phyloP scores from a whole-genome alignment of 306 rosid genomes.

The Cicer yamashitae region DNA sequence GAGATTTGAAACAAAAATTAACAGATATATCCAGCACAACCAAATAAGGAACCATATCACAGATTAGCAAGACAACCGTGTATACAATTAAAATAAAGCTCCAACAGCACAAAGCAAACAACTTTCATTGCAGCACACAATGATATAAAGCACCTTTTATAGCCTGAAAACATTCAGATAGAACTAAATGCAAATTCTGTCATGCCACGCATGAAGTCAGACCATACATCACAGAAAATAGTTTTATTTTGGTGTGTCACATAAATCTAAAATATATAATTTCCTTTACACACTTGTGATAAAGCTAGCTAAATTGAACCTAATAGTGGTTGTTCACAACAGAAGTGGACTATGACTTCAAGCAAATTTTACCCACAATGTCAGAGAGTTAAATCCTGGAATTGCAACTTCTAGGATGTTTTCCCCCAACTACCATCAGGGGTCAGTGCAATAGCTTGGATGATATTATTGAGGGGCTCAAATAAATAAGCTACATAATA shows the following conservation, averaged over 20 bases:
- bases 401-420: neutral
- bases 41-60: neutral
- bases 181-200: neutral
- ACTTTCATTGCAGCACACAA: slow-evolving; percentile 12
- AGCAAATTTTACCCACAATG: neutral
- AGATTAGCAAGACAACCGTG: neutral
- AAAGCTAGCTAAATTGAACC: slow-evolving; percentile 16
- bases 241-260: neutral
- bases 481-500: neutral
- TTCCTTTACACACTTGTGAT: neutral
- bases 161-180: slow-evolving; percentile 19
- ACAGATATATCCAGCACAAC: neutral
- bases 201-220: neutral
- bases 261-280: slow-evolving; percentile 1
- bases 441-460: neutral
- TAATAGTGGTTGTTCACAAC: neutral
- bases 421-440: neutral
- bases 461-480: neutral
- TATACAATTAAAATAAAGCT: slow-evolving; percentile 29
- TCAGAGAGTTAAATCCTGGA: neutral
- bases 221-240: neutral
- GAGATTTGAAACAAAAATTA: slow-evolving; percentile 9
- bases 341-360: neutral
- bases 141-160: neutral
- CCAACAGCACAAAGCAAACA: neutral